Conservation (phyloP, 2,329 filamentous ascomycete species). For the Capronia epimyces region DNA sequence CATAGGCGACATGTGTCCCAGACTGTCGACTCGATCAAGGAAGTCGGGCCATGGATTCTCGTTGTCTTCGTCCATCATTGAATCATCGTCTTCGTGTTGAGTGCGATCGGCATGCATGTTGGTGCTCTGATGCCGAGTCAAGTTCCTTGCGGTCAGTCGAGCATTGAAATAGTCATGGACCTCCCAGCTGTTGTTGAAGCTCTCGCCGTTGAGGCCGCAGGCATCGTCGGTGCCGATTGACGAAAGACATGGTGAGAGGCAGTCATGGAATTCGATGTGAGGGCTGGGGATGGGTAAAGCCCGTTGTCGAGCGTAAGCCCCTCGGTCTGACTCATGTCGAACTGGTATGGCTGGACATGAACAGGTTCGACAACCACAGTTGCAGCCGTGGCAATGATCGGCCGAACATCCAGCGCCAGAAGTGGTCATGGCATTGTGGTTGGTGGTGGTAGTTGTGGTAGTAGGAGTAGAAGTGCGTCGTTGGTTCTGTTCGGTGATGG, state of each 20-base stretch:
- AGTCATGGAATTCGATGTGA: conserved; percentile 1
- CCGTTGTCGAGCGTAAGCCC: conserved; percentile 4
- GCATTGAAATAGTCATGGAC: conserved; percentile 3
- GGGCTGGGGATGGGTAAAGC: conserved; percentile 5
- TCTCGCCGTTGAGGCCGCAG: neutral
- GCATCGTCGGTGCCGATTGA: conserved; percentile 7
- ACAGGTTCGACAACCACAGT: conserved; percentile 14
- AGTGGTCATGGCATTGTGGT: neutral
- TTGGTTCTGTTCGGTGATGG: neutral
- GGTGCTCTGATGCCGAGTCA: neutral
- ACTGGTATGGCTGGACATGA: conserved; percentile 5
- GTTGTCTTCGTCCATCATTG: neutral
- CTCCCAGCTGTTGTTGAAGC: conserved; percentile 15
- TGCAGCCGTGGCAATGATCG: conserved; percentile 8
- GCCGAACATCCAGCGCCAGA: conserved; percentile 3
- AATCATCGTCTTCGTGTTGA: neutral
- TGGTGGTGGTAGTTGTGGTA: neutral
- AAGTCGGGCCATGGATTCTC: conserved; percentile 5
- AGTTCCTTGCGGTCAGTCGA: neutral
- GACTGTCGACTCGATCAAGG: conserved; percentile 1
- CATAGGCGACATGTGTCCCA: conserved; percentile 1
- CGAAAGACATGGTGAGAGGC: neutral
- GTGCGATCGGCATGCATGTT: neutral
- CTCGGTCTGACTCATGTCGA: conserved; percentile 9
- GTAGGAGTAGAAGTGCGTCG: conserved; percentile 4